These are phyloP conservation scores for Fistulifera solaris DNA, from an alignment of 108 stramenopile species.

Conservation along the genomic window DNA sequence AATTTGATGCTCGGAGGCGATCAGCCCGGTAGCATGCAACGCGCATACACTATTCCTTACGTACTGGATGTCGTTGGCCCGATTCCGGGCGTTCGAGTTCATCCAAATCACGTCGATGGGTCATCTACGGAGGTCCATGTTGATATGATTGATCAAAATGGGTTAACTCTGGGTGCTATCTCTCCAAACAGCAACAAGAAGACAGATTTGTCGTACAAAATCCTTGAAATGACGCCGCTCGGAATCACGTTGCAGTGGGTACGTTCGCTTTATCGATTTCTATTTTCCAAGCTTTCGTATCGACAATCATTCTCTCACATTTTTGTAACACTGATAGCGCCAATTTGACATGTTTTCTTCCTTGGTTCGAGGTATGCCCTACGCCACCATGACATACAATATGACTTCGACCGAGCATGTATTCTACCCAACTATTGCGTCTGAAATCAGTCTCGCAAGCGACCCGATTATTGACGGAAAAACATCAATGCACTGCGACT, in stretches of 20 bases:
- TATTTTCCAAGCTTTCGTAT: background rate
- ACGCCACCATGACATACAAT: conserved; percentile 64
- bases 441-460: conserved; percentile 16
- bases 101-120: conserved; percentile 30
- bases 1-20: conserved; percentile 37
- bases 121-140: conserved; percentile 36
- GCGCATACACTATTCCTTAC: conserved; percentile 65
- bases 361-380: conserved; percentile 78
- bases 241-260: conserved; percentile 57
- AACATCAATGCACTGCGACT: conserved; percentile 10
- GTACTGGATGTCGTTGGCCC: conserved; percentile 48
- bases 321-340: background rate
- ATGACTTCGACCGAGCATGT: background rate
- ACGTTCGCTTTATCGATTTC: background rate
- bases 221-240: conserved; percentile 19
- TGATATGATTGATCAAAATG: conserved; percentile 38
- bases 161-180: conserved; percentile 60
- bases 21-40: conserved; percentile 31
- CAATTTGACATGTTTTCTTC: conserved; percentile 32
- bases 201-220: background rate
- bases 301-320: background rate
- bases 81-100: conserved; percentile 52
- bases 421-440: conserved; percentile 33
- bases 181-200: background rate
- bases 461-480: conserved; percentile 20